Evolutionary conservation across 2,329 filamentous ascomycete species (phyloP).

Genomic region (Diaporthe amygdali): DNA sequence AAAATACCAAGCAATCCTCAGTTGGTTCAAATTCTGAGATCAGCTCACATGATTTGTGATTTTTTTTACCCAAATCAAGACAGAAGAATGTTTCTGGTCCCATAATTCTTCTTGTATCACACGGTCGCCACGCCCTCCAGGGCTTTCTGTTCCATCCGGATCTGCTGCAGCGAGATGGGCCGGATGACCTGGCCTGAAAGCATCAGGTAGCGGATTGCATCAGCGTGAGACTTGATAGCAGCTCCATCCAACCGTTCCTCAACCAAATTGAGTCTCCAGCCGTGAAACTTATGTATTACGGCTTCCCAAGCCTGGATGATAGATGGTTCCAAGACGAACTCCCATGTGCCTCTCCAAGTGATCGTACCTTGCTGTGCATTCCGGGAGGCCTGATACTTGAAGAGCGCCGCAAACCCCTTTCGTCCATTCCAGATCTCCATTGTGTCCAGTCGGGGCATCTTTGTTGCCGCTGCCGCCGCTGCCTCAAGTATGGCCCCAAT

Average conservation of each 20-base stretch:
- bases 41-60: no score
- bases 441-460: conserved; percentile 38
- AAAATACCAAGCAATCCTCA: no score
- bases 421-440: conserved; percentile 42
- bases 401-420: conserved; percentile 37
- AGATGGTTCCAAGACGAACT: conserved; percentile 31
- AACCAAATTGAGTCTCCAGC: not conserved
- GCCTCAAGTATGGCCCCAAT: conserved; percentile 31
- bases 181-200: conserved; percentile 36
- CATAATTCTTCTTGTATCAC: not conserved
- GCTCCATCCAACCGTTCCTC: conserved; percentile 31
- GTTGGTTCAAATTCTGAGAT: no score
- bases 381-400: conserved; percentile 33
- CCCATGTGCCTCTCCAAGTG: conserved; percentile 36
- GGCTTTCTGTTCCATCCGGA: conserved; percentile 34
- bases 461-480: conserved; percentile 33
- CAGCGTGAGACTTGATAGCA: conserved; percentile 36
- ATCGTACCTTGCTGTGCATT: conserved; percentile 28
- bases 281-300: conserved; percentile 23
- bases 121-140: conserved; percentile 29
- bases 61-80: no score
- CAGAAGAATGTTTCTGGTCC: no score
- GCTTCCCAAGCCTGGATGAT: conserved; percentile 35
- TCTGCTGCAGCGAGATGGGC: conserved; percentile 40
- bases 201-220: conserved; percentile 36